phyloP scores from a whole-genome alignment of 768 basidiomycete species.

The Xerocomellus amylosporus region DNA sequence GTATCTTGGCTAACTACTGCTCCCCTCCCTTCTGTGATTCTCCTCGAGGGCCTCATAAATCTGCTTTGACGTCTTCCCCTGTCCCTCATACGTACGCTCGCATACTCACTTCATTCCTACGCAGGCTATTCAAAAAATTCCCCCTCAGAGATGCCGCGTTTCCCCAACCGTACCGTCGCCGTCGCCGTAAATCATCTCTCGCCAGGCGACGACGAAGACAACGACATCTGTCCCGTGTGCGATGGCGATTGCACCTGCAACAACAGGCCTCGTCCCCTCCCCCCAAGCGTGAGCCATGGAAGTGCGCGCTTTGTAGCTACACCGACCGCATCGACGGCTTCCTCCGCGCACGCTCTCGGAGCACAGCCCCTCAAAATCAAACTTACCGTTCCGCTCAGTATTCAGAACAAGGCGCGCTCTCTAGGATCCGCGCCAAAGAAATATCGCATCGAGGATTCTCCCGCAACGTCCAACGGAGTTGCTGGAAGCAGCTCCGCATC shows the following conservation, averaged over 20 bases:
- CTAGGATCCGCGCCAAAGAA: conserved; percentile 29
- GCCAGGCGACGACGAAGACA: conserved; percentile 69
- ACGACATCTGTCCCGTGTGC: conserved; percentile 88
- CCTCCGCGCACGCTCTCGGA: conserved; percentile 30
- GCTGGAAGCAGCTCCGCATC: conserved; percentile 25
- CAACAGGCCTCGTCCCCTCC: conserved; percentile 41
- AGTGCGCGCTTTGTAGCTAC: conserved; percentile 38
- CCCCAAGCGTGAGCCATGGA: conserved; percentile 33
- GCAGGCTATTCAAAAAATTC: conserved; percentile 47
- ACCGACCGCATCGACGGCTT: conserved; percentile 37
- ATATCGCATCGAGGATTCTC: conserved; percentile 20
- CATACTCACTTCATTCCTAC: conserved; percentile 19
- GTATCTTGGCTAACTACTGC: conserved; percentile 6
- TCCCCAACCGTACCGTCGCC: conserved; percentile 67
- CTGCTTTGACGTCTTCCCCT: conserved; percentile 23
- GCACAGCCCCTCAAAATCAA: conserved; percentile 62
- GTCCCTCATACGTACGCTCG: conserved; percentile 22
- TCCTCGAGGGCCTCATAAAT: conserved; percentile 26
- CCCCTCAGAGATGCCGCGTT: conserved; percentile 63
- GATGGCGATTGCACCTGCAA: conserved; percentile 84
- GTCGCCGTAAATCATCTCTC: conserved; percentile 37
- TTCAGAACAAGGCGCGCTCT: conserved; percentile 45
- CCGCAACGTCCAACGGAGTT: conserved; percentile 41
- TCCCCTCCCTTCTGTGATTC: conserved; percentile 23
- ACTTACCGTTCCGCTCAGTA: conserved; percentile 59